Evolutionary conservation across 2,329 filamentous ascomycete species (phyloP), one percentile per base, ranked within the genome.

Genomic region (Pestalotiopsis sp.): DNA sequence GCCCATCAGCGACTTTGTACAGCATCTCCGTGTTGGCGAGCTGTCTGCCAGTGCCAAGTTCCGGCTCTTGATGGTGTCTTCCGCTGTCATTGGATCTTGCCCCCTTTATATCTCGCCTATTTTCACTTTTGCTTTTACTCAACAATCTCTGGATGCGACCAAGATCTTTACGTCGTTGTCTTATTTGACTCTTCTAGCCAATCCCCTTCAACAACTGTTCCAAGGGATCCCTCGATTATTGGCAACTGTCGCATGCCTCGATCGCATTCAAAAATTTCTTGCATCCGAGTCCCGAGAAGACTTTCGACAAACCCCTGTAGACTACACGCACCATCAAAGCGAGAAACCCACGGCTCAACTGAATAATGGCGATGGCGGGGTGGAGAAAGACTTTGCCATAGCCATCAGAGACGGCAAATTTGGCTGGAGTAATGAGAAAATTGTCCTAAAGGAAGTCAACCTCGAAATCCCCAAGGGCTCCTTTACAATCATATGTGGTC

Each of bases 141-240:
- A 75, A 0, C 64, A 65, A 3, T 31, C 38, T 5, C 70, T 80
- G 25, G 73, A 74, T 11, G 71, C 76, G 0, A 74, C 75, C 2
- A 75, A 71, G 3, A 75, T 80, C n/a, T 85, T 84, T 60, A 82
- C 83, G 0, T 79, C 80, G 0, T 67, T 84, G 1, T 83, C 82
- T 0, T 77, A 83, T 14, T 79, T 84, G 14, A 72, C 80, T 1
- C 73, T 85, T 0, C 71, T 84, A 17, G 70, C 79, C 2, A 72
- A 75, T 7, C 82, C 82, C 1, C 75, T 85, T 17, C 80, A 80
- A 52, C 77, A 73, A 52, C 71, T 84, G 64, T 80, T 85, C 38
- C 77, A 80, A 68, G 73, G 74, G 0, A 75, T 83, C 17, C 79
- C 83, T 1, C 71, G 76, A 14, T 62, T 84, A 25, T 79, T 78